phyloP scores from a whole-genome alignment of 331 rosid species.

The Pyracantha coccinea region DNA sequence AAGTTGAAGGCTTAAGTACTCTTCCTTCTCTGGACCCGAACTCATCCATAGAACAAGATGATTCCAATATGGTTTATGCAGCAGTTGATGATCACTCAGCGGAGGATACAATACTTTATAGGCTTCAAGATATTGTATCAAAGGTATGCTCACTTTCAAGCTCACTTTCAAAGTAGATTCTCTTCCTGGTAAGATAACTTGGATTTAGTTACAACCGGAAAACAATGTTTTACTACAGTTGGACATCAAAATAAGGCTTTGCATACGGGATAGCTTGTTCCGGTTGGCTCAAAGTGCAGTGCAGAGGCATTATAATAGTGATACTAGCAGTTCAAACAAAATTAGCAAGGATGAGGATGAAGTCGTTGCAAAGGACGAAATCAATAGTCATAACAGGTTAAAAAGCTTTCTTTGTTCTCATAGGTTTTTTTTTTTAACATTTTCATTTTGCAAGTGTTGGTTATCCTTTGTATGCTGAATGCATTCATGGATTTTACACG shows the following conservation, averaged over 20 bases:
- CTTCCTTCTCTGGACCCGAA: constrained; percentile 40
- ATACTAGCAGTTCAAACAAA: constrained; percentile 57
- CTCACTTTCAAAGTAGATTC: constrained; percentile 14
- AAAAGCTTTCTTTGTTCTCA: neutral
- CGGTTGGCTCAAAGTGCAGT: constrained; percentile 80
- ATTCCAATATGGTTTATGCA: constrained; percentile 51
- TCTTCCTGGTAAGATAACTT: constrained; percentile 24
- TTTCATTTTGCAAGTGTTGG: neutral
- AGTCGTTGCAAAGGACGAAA: constrained; percentile 39
- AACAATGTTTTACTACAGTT: constrained; percentile 59
- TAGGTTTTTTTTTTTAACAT: neutral
- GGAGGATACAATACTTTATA: constrained; percentile 54
- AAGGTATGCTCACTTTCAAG: constrained; percentile 49
- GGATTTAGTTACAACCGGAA: constrained; percentile 34
- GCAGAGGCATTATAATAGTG: constrained; percentile 52
- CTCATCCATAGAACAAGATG: constrained; percentile 58
- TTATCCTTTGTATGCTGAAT: neutral
- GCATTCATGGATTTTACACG: neutral
- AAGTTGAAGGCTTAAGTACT: constrained; percentile 40
- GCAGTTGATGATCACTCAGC: constrained; percentile 41
- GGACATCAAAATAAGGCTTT: constrained; percentile 62
- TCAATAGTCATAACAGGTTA: constrained; percentile 48
- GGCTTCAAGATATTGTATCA: constrained; percentile 63
- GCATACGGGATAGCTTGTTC: constrained; percentile 82
- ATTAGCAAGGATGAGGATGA: constrained; percentile 45